Conservation (phyloP, 2,329 filamentous ascomycete genomes). For the Hymenoscyphus fructigenus region DNA sequence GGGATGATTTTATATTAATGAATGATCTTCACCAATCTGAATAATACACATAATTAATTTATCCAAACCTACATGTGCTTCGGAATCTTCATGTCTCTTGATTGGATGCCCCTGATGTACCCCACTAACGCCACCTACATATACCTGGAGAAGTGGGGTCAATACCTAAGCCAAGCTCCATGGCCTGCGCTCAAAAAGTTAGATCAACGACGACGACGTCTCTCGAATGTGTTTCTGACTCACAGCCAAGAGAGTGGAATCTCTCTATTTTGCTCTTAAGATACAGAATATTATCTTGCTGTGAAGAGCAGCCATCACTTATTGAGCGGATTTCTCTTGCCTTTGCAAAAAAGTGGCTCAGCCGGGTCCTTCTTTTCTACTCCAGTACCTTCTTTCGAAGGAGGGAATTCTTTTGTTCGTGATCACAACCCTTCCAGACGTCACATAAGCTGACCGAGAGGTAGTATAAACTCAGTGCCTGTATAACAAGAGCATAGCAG, state of each 20-base stretch:
- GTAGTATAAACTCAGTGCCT: neutral
- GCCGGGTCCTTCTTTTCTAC: too few species aligned
- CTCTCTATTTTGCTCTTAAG: too few species aligned
- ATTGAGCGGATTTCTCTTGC: too few species aligned
- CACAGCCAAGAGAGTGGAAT: neutral
- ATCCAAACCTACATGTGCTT: neutral
- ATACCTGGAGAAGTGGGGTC: neutral
- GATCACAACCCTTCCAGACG: too few species aligned
- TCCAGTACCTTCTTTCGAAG: too few species aligned
- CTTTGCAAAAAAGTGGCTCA: too few species aligned
- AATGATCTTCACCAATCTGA: neutral
- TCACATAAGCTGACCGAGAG: neutral
- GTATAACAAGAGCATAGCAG: neutral
- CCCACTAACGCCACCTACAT: neutral
- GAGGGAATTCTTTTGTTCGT: too few species aligned
- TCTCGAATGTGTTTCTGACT: neutral
- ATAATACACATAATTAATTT: neutral
- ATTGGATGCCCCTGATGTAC: neutral
- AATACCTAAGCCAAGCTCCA: neutral
- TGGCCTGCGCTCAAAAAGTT: neutral
- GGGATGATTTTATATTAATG: constrained; percentile 2
- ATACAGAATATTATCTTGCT: too few species aligned
- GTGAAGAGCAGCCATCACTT: too few species aligned
- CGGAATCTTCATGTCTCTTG: neutral
- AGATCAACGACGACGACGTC: neutral